A percentile compares a stretch with the other conserved stretches of the same genome.
Evolutionary conservation across 1,284 basidiomycete species (phyloP).

Genomic region (Fomes fomentarius): DNA sequence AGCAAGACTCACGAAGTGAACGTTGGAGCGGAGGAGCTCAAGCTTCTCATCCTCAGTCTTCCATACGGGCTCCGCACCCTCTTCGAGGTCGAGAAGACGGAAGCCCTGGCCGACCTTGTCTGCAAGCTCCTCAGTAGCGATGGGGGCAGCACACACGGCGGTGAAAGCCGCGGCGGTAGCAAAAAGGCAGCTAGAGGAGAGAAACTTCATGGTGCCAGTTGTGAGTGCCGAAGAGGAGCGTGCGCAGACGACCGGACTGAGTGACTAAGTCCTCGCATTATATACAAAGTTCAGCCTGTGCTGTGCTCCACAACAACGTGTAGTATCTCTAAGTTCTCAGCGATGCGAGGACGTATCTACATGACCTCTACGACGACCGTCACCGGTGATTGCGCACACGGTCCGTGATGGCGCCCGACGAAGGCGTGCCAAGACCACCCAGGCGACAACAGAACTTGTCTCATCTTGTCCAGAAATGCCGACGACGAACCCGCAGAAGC

Average conservation of each 20-base stretch:
- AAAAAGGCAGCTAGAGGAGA: constrained; percentile 1
- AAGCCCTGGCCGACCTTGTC: constrained; percentile 42
- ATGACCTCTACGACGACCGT: no score
- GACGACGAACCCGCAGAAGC: no score
- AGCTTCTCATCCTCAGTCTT: constrained; percentile 38
- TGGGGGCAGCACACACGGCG: constrained; percentile 8
- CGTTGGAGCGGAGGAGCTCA: constrained; percentile 12
- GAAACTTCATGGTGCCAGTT: constrained; percentile 9
- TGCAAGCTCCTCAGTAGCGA: constrained; percentile 34
- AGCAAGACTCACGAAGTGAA: constrained; percentile 13
- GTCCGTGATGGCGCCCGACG: no score
- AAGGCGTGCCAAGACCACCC: no score
- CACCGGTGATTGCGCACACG: no score
- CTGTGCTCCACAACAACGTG: no score
- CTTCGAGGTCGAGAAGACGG: constrained; percentile 51
- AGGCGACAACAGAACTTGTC: no score
- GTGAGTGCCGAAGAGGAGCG: neutral
- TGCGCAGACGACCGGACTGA: neutral
- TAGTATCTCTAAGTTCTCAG: no score
- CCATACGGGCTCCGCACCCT: constrained; percentile 50
- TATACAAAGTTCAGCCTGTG: no score
- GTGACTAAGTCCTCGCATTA: neutral
- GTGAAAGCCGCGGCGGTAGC: constrained; percentile 5
- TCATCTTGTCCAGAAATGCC: no score
- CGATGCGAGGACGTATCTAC: no score